These are phyloP conservation scores for Leptodermis oblonga DNA, from an alignment of 257 asterid genomes.

Conservation along the genomic window DNA sequence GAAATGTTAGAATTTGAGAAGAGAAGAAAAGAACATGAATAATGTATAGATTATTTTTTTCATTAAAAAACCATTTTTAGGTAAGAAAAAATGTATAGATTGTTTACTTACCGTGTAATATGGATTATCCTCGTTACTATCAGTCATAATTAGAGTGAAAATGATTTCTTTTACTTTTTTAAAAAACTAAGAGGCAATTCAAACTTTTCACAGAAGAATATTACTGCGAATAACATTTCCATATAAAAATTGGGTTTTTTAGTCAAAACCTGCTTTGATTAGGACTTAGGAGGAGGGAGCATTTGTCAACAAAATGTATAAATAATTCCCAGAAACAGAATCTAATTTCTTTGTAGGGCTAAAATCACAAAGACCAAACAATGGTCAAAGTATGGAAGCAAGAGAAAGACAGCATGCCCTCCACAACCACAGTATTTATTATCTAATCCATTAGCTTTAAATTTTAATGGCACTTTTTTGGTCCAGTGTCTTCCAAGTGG, in stretches of 20 bases:
- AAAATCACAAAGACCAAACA: conserved; percentile 4
- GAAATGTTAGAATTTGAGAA: no score
- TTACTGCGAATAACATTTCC: no score
- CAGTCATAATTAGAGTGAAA: no score
- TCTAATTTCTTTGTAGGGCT: neutral
- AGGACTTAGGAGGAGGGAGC: neutral
- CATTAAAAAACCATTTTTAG: no score
- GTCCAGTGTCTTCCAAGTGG: neutral
- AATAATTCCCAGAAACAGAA: neutral
- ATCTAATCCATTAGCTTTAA: neutral
- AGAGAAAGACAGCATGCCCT: conserved; percentile 2
- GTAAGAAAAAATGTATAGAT: no score
- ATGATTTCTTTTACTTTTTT: no score
- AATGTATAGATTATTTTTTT: no score
- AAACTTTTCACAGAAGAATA: no score
- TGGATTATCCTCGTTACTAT: no score
- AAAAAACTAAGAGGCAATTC: no score
- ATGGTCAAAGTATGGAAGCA: conserved; percentile 3
- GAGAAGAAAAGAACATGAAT: no score
- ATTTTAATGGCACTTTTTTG: neutral
- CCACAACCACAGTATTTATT: neutral
- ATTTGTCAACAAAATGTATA: conserved; percentile 11
- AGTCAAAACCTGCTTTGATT: neutral
- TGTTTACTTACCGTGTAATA: no score
- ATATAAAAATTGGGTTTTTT: neutral